Conservation (phyloP, 2,329 filamentous ascomycete genomes). For the Fusarium pseudoanthophilum region DNA sequence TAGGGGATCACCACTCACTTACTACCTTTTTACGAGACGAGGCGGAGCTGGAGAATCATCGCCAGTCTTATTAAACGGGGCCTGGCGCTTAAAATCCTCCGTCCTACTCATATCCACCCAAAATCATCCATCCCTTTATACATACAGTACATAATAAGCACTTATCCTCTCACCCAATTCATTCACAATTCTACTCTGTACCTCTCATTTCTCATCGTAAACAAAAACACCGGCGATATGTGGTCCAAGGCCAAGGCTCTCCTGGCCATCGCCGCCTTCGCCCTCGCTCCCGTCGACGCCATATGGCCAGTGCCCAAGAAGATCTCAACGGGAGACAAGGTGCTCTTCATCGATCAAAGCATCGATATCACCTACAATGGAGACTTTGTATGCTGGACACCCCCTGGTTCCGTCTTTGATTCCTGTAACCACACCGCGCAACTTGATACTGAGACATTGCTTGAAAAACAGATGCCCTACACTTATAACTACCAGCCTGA, state of each 20-base stretch:
- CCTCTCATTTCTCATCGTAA: neutral
- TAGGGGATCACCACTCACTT: conserved; percentile 15
- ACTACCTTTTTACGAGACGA: neutral
- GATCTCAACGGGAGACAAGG: conserved; percentile 61
- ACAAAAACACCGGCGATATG: conserved; percentile 35
- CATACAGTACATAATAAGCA: conserved; percentile 11
- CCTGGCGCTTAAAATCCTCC: conserved; percentile 21
- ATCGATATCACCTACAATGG: conserved; percentile 69
- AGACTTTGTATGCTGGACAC: conserved; percentile 62
- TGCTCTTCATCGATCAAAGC: conserved; percentile 64
- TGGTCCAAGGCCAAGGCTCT: conserved; percentile 46
- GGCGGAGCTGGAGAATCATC: conserved; percentile 32
- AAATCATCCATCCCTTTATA: neutral
- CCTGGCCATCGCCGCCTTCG: conserved; percentile 54
- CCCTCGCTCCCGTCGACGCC: conserved; percentile 57
- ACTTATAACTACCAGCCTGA: conserved; percentile 56
- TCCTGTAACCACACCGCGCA: conserved; percentile 28
- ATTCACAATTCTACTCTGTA: neutral
- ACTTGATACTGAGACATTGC: conserved; percentile 48
- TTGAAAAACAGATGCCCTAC: conserved; percentile 59
- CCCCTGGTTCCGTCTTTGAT: conserved; percentile 43
- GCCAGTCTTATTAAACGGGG: conserved; percentile 40
- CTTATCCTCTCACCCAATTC: neutral
- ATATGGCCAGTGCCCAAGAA: conserved; percentile 68
- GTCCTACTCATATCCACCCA: conserved; percentile 14